Evolutionary conservation across 1,284 basidiomycete species (phyloP).

Genomic region (Microbotryum silenes-acaulis): DNA sequence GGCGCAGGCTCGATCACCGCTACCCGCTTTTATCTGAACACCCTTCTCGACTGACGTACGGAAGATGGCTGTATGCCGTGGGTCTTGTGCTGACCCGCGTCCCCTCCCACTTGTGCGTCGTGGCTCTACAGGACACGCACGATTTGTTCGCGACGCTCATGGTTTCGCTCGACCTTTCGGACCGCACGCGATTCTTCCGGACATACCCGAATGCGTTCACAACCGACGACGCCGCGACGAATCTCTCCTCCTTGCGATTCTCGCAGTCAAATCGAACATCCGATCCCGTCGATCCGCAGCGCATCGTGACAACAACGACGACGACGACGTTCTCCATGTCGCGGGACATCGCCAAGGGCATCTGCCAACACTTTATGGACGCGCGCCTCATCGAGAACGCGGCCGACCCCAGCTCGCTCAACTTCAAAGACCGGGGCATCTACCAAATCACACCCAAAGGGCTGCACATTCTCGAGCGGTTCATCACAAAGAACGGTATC

Average conservation of each 20-base stretch:
- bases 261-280: slow-evolving; percentile 97
- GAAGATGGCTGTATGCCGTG: no score
- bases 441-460: slow-evolving; percentile 96
- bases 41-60: no score
- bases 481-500: slow-evolving; percentile 99
- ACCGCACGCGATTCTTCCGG: slow-evolving; percentile 92
- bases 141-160: slow-evolving; percentile 96
- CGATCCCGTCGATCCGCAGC: slow-evolving; percentile 91
- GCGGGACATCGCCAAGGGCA: slow-evolving; percentile 97
- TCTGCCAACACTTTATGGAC: slow-evolving; percentile 99
- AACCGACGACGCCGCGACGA: slow-evolving; percentile 90
- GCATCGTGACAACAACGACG: slow-evolving; percentile 96
- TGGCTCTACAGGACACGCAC: slow-evolving; percentile 72
- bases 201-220: slow-evolving; percentile 91
- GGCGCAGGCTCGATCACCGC: no score
- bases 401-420: slow-evolving; percentile 71
- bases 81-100: not conserved
- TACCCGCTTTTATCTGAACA: no score
- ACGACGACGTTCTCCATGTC: slow-evolving; percentile 99
- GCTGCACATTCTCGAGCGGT: slow-evolving; percentile 94
- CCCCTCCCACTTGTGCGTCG: not conserved
- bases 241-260: slow-evolving; percentile 93
- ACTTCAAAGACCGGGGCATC: slow-evolving; percentile 96
- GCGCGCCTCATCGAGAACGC: slow-evolving; percentile 95
- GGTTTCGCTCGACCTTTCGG: slow-evolving; percentile 80